Evolutionary conservation across 495 filamentous ascomycete species (phyloP), one percentile per base, ranked within the genome.

Genomic region (Aspergillus hancockii): DNA sequence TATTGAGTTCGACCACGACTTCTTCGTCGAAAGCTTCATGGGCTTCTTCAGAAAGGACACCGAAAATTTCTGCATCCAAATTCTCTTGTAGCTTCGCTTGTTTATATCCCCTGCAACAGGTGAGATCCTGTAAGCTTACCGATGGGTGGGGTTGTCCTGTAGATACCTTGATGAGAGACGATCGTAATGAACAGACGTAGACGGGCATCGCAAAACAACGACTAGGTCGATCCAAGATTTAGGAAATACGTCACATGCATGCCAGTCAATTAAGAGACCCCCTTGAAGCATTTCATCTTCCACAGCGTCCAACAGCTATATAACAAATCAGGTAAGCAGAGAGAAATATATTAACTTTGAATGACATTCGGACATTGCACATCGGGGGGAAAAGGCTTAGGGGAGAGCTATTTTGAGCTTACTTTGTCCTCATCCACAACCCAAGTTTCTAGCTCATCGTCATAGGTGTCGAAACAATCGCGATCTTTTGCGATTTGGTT

Each of bases 401-500:
- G 56, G 28, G 14, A 32, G 59, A 7, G 30, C 28, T 51, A 38
- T 31, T 45, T 47, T 30, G 52, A 60, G 69, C 77, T 56, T 68
- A 93, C 92, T 83, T 96, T 96, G 69, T 98, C 93, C 70, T 98
- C 94, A 70, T 98, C 92, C 21, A 98, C 92, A 50, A 97, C 89
- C 89, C 90, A 97, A 64, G 88, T 90, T 74, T 90, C 82, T 40
- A 85, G 83, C 73, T 91, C 89, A 18, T 94, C 87, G 60, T 96
- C 91, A 72, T 85, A 96, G 14, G 88, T 88, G 55, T 95, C 90
- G 59, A 91, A 88, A 67, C 90, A 96, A 36, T 79, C 84, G 31
- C 84, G 82, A 54, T 94, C 88, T 71, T 97, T 97, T 63, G 93
- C 92, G 47, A 97, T 75, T 51, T 93, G 79, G 72, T 98, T 98